These are phyloP conservation scores for Fonsecaea multimorphosa DNA, from an alignment of 2,329 filamentous ascomycete species.

Conservation along the genomic window DNA sequence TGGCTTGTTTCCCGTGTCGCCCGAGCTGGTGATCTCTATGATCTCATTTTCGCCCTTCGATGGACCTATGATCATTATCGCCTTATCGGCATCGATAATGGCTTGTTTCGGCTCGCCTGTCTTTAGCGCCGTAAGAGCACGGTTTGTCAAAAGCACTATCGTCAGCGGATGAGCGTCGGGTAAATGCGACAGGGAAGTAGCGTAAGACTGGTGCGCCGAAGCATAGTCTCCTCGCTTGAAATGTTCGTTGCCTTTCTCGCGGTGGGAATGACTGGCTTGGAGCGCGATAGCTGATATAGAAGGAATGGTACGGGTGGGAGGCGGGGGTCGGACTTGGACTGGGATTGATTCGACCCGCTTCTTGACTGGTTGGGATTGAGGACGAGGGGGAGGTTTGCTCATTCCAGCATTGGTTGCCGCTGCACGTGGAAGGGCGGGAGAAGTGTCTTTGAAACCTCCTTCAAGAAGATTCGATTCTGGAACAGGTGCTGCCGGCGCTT, in stretches of 20 bases:
- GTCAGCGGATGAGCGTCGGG: constrained; percentile 80
- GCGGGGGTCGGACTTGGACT: constrained; percentile 43
- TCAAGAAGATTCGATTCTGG: constrained; percentile 70
- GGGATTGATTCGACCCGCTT: constrained; percentile 7
- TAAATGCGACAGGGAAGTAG: constrained; percentile 74
- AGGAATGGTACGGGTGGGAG: constrained; percentile 61
- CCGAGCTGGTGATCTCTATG: constrained; percentile 69
- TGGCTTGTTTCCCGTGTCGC: constrained; percentile 70
- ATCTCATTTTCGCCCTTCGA: constrained; percentile 79
- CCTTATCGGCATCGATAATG: constrained; percentile 81
- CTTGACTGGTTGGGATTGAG: constrained; percentile 39
- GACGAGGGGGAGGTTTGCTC: constrained; percentile 44
- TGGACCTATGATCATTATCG: constrained; percentile 78
- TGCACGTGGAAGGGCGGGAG: constrained; percentile 36
- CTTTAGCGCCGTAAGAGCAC: constrained; percentile 86
- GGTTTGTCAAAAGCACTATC: constrained; percentile 90
- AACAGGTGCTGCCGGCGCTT: constrained; percentile 52
- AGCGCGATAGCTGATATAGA: constrained; percentile 71
- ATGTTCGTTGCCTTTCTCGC: constrained; percentile 80
- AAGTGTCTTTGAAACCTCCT: constrained; percentile 38
- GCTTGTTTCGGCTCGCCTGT: constrained; percentile 89
- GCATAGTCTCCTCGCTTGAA: constrained; percentile 96
- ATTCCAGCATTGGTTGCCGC: constrained; percentile 43
- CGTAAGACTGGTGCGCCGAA: constrained; percentile 81
- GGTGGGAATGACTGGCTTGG: constrained; percentile 76